Evolutionary conservation across 2,329 filamentous ascomycete genomes (phyloP), one percentile per base, ranked within the genome.

Genomic region (Apiospora koreana): DNA sequence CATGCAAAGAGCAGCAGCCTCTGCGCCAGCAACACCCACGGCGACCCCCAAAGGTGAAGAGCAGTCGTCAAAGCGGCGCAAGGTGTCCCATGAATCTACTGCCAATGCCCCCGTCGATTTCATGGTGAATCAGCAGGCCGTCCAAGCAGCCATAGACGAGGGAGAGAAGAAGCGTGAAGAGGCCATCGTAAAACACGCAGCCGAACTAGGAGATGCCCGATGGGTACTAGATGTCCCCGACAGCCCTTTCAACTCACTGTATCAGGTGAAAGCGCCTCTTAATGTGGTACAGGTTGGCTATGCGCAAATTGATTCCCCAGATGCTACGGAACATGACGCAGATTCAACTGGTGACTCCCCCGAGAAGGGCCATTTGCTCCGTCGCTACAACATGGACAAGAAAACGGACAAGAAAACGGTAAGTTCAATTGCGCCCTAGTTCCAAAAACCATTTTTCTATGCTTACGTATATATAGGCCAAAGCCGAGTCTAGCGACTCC

Each of bases 1-100:
- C 80, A 98, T 98, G 95, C 95, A 97, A 85, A 89, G 95, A 77
- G 93, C 93, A 8, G 67, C 67, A 43, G 50, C 67, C 23, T 69
- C 67, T 28, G 77, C 81, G 67, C 79, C 83, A 23, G 83, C 84
- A 18, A 31, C 64, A 66, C 38, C 38, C 3, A 80, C 85, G 71
- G 76, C 76, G 69, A 83, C 71, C 80, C 87, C 73, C 78, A 84
- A 70, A 76, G 81, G 71, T 67, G 86, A 88, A 25, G 83, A 86
- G 23, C 88, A 79, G 77, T 86, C 80, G 71, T 82, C 87, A 18
- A 94, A 95, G 80, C 90, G 90, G 74, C 87, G 89, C 73, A 92
- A 91, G 77, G 80, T 78, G 67, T 82, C 71, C 71, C 82, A 71
- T 73, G 80, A 72, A 75, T 77, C 54, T 68, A 77, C 54, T 69